Evolutionary conservation across 2,329 filamentous ascomycete species (phyloP).

Genomic region (Diaporthe longicolla): DNA sequence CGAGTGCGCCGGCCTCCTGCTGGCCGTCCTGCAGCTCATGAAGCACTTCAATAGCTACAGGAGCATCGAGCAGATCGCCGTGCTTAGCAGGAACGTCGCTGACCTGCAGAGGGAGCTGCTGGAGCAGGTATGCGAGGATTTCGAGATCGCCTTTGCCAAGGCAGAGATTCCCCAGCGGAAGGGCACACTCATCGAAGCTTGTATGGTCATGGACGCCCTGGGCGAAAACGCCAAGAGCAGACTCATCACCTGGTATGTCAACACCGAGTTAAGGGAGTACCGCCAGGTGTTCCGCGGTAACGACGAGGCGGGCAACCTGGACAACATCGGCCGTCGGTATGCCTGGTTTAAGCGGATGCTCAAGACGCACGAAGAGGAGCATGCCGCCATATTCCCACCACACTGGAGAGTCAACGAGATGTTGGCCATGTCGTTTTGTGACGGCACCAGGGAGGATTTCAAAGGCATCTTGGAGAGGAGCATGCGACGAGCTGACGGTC

Average conservation of each 20-base stretch:
- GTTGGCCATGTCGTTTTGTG: conserved; percentile 92
- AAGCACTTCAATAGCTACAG: conserved; percentile 98
- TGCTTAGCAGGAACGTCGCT: conserved; percentile 90
- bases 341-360: conserved; percentile 97
- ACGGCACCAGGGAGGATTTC: conserved; percentile 95
- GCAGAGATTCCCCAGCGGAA: conserved; percentile 81
- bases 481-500: conserved; percentile 82
- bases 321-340: conserved; percentile 96
- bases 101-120: conserved; percentile 93
- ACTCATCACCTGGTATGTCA: conserved; percentile 96
- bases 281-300: conserved; percentile 95
- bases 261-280: conserved; percentile 95
- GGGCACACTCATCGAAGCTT: conserved; percentile 85
- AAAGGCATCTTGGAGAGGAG: conserved; percentile 91
- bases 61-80: conserved; percentile 97
- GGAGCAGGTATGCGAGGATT: conserved; percentile 99
- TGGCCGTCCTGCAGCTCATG: conserved; percentile 97
- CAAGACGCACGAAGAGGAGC: conserved; percentile 95
- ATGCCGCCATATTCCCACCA: conserved; percentile 86
- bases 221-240: conserved; percentile 87
- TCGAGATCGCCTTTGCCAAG: conserved; percentile 94
- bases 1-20: conserved; percentile 92
- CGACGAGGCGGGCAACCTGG: conserved; percentile 94
- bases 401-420: conserved; percentile 93
- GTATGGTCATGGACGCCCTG: conserved; percentile 93